A percentile compares a stretch with the other conserved stretches of the same genome.
phyloP scores from a whole-genome alignment of 1,139 yeast genomes.

The Yamadazyma spencermartinsiae region DNA sequence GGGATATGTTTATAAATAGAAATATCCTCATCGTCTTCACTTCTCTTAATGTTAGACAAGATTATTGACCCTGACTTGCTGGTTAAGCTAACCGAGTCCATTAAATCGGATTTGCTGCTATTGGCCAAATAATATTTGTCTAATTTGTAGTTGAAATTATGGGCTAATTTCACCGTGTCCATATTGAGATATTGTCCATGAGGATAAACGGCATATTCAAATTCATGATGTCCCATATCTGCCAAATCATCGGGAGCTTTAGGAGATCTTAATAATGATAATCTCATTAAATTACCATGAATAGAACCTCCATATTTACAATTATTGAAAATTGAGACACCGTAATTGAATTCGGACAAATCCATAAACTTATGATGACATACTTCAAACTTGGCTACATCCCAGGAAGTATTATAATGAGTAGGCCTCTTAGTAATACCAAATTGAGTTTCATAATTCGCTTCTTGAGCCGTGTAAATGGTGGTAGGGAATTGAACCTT shows the following conservation, averaged over 20 bases:
- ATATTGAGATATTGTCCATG: constrained; percentile 66
- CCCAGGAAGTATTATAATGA: constrained; percentile 94
- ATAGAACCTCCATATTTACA: constrained; percentile 89
- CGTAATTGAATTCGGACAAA: constrained; percentile 80
- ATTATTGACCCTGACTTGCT: constrained; percentile 47
- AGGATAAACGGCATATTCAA: constrained; percentile 83
- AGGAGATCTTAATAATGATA: constrained; percentile 80
- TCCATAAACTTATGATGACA: constrained; percentile 95
- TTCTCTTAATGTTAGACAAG: constrained; percentile 79
- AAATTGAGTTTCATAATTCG: constrained; percentile 90
- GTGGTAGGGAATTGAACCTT: constrained; percentile 95
- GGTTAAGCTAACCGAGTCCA: constrained; percentile 28
- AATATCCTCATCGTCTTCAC: constrained; percentile 75
- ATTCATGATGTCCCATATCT: constrained; percentile 86
- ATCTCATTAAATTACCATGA: constrained; percentile 85
- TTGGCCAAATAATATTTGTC: constrained; percentile 16
- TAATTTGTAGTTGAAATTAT: constrained; percentile 72
- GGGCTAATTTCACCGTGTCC: constrained; percentile 71
- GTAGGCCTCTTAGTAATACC: constrained; percentile 91
- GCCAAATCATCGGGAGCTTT: constrained; percentile 92
- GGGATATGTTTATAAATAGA: constrained; percentile 37
- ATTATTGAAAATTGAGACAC: constrained; percentile 84
- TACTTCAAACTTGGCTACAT: constrained; percentile 92
- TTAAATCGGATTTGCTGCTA: constrained; percentile 9
- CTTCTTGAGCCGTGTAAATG: constrained; percentile 63